Conservation (phyloP, 805 yeast species). For the Wickerhamomyces silvicola region DNA sequence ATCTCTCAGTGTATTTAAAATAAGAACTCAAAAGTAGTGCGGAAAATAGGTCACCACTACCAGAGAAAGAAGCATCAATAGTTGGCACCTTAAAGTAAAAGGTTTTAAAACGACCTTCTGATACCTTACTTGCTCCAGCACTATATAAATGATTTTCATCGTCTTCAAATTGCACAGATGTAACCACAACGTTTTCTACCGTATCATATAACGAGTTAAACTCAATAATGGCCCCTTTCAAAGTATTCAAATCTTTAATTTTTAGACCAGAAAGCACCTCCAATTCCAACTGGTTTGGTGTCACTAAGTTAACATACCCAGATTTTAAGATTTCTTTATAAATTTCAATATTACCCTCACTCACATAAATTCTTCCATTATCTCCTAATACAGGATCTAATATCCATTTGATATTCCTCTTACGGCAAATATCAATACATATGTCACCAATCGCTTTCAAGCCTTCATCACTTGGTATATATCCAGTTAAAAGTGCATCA, state of each 20-base stretch:
- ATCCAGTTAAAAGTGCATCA: slow-evolving; percentile 72
- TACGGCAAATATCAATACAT: slow-evolving; percentile 25
- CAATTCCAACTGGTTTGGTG: slow-evolving; percentile 75
- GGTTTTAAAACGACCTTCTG: slow-evolving; percentile 1
- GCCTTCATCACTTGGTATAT: slow-evolving; percentile 58
- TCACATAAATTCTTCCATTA: slow-evolving; percentile 75
- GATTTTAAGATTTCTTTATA: slow-evolving; percentile 41
- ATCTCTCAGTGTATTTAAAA: slow-evolving; percentile 22
- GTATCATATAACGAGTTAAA: slow-evolving; percentile 39
- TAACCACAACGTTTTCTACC: slow-evolving; percentile 49
- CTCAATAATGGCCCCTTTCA: slow-evolving; percentile 31
- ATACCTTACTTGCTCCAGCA: slow-evolving; percentile 18
- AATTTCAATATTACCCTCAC: slow-evolving; percentile 43
- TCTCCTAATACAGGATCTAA: slow-evolving; percentile 94
- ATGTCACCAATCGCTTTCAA: slow-evolving; percentile 43
- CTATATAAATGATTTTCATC: slow-evolving; percentile 33
- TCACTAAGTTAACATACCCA: slow-evolving; percentile 42
- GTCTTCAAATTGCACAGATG: slow-evolving; percentile 40
- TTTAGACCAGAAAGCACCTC: slow-evolving; percentile 47
- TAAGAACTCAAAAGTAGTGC: slow-evolving; percentile 52
- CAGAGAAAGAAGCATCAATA: slow-evolving; percentile 59
- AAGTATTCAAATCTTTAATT: slow-evolving; percentile 31
- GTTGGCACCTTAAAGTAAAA: slow-evolving; percentile 36
- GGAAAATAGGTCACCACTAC: slow-evolving; percentile 69
- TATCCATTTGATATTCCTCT: slow-evolving; percentile 43